Conservation (phyloP, 352 stramenopile genomes). For the Pythium dissimile region DNA sequence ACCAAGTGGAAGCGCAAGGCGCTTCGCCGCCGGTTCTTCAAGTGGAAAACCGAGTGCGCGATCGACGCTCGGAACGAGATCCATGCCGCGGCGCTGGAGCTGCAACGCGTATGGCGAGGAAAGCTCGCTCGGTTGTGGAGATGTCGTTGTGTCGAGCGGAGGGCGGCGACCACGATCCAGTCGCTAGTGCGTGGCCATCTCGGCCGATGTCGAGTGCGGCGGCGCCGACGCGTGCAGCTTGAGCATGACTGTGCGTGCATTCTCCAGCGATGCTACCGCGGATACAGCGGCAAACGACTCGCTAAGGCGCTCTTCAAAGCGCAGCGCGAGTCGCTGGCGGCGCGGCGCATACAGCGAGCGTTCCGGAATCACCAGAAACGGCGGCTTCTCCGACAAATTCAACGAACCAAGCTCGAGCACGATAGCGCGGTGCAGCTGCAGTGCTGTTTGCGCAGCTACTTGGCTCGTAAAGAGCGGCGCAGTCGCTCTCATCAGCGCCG, state of each 20-base stretch:
- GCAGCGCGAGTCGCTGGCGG: slow-evolving; percentile 54
- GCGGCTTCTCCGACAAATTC: slow-evolving; percentile 54
- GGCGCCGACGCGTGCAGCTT: slow-evolving; percentile 30
- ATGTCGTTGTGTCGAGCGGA: slow-evolving; percentile 19
- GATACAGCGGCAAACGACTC: slow-evolving; percentile 72
- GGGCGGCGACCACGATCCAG: slow-evolving; percentile 45
- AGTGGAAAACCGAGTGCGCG: slow-evolving; percentile 49
- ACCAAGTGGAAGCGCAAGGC: slow-evolving; percentile 53
- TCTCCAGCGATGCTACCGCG: slow-evolving; percentile 75
- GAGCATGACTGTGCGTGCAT: slow-evolving; percentile 46
- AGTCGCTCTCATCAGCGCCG: slow-evolving; percentile 15
- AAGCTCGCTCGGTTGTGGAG: slow-evolving; percentile 34
- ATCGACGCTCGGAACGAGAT: slow-evolving; percentile 56
- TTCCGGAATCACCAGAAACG: slow-evolving; percentile 64
- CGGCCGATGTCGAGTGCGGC: slow-evolving; percentile 20
- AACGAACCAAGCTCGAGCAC: slow-evolving; percentile 59
- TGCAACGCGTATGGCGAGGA: slow-evolving; percentile 62
- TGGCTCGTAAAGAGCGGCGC: slow-evolving; percentile 48
- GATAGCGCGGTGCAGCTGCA: slow-evolving; percentile 53
- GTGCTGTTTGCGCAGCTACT: slow-evolving; percentile 41
- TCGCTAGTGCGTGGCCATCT: slow-evolving; percentile 47
- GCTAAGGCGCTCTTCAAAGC: slow-evolving; percentile 56
- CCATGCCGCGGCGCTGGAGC: slow-evolving; percentile 58
- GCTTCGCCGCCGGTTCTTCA: slow-evolving; percentile 35
- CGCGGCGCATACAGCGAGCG: slow-evolving; percentile 57